These are phyloP conservation scores for Nicotiana rustica DNA, from an alignment of 305 asterid genomes.

Conservation along the genomic window DNA sequence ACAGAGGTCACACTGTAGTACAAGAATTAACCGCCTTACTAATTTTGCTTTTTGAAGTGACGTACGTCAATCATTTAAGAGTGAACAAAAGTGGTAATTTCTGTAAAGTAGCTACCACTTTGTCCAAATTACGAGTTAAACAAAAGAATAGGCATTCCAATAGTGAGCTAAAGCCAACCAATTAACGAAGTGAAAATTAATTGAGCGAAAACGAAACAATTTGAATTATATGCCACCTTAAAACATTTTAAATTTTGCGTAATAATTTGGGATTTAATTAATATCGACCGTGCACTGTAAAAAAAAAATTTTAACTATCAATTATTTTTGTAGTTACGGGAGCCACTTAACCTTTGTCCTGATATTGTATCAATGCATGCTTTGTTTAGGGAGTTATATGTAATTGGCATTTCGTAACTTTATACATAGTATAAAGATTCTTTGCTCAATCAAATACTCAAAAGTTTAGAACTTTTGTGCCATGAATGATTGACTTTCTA, in stretches of 20 bases:
- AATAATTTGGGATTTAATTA: neutral
- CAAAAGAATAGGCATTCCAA: neutral
- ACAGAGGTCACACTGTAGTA: no score
- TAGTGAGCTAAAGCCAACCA: neutral
- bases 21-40: neutral
- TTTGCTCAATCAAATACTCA: neutral
- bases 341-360: no score
- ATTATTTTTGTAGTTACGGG: no score
- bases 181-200: neutral
- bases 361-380: neutral
- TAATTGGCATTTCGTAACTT: neutral
- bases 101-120: neutral
- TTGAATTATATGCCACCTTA: neutral
- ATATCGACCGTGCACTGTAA: neutral
- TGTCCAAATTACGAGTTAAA: neutral
- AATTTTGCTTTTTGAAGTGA: neutral
- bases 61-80: conserved; percentile 3
- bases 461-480: neutral
- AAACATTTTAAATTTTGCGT: no score
- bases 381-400: neutral
- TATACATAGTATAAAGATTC: neutral
- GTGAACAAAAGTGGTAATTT: neutral
- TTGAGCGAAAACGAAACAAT: neutral
- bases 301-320: no score
- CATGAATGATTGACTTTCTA: neutral